Conservation (phyloP, 176 grass and related monocot species). For the Oropetium thomaeum region DNA sequence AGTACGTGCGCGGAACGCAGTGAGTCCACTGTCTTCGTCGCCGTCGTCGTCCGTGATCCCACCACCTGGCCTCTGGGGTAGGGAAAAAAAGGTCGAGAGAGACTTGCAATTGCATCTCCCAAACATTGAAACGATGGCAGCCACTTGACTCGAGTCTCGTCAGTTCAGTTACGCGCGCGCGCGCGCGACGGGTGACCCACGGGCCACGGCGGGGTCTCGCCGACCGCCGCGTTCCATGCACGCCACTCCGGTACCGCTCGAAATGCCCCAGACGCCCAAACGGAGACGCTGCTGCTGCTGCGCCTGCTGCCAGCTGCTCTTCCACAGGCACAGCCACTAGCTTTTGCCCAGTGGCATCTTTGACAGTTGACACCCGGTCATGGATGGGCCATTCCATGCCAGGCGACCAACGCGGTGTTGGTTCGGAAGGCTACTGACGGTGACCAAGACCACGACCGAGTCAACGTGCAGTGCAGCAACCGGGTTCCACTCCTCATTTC, state of each 20-base stretch:
- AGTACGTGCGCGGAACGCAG: no score
- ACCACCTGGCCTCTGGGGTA: not conserved
- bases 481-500: no score
- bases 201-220: not conserved
- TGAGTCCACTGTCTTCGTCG: no score
- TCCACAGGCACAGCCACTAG: not conserved
- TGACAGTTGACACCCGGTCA: not conserved
- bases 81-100: not conserved
- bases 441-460: not conserved
- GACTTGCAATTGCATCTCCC: not conserved
- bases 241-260: not conserved
- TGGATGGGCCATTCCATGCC: no score
- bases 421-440: not conserved
- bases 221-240: not conserved
- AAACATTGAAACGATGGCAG: no score
- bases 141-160: not conserved
- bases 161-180: not conserved
- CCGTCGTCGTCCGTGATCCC: no score
- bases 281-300: not conserved
- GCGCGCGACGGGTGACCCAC: not conserved
- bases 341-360: no score
- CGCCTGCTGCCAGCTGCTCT: no score
- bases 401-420: constrained; percentile 18
- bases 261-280: not conserved
- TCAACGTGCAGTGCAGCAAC: not conserved